Evolutionary conservation across 1,284 basidiomycete species (phyloP).

Genomic region (Apiotrichum montevideense): DNA sequence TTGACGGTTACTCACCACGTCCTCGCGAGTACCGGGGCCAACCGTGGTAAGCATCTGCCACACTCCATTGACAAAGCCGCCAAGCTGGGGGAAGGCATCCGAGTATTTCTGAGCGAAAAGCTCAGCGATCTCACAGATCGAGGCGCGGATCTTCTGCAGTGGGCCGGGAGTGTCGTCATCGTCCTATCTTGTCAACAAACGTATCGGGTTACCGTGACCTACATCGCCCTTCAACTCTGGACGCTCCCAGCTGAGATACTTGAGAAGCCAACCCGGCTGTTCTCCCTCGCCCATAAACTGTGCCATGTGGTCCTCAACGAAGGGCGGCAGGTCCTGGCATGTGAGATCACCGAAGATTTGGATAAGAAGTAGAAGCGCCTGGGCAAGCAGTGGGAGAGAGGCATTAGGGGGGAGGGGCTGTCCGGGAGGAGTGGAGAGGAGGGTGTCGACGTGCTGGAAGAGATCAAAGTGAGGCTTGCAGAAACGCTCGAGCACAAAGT

Average conservation of each 20-base stretch:
- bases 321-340: slow-evolving; percentile 90
- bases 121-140: slow-evolving; percentile 87
- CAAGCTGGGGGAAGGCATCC: slow-evolving; percentile 75
- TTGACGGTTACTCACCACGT: slow-evolving; percentile 55
- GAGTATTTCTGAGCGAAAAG: slow-evolving; percentile 87
- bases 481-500: slow-evolving; percentile 80
- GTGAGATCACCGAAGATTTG: slow-evolving; percentile 92
- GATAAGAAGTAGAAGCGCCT: slow-evolving; percentile 68
- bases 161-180: slow-evolving; percentile 78
- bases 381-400: slow-evolving; percentile 53
- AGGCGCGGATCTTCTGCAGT: slow-evolving; percentile 78
- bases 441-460: slow-evolving; percentile 56
- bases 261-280: slow-evolving; percentile 64
- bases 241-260: slow-evolving; percentile 72
- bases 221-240: slow-evolving; percentile 65
- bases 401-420: slow-evolving; percentile 44
- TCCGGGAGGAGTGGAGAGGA: slow-evolving; percentile 45
- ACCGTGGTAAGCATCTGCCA: slow-evolving; percentile 78
- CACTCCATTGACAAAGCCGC: slow-evolving; percentile 79
- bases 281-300: slow-evolving; percentile 64
- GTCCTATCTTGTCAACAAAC: slow-evolving; percentile 51
- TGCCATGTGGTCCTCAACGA: slow-evolving; percentile 80
- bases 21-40: slow-evolving; percentile 63
- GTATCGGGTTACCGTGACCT: slow-evolving; percentile 34
- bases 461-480: slow-evolving; percentile 75